Percentiles rank a stretch among this genome's conserved stretches.
These are phyloP conservation scores for Coemansia sp. DNA, from an alignment of 192 early-diverging fungal genomes.

Conservation along the genomic window DNA sequence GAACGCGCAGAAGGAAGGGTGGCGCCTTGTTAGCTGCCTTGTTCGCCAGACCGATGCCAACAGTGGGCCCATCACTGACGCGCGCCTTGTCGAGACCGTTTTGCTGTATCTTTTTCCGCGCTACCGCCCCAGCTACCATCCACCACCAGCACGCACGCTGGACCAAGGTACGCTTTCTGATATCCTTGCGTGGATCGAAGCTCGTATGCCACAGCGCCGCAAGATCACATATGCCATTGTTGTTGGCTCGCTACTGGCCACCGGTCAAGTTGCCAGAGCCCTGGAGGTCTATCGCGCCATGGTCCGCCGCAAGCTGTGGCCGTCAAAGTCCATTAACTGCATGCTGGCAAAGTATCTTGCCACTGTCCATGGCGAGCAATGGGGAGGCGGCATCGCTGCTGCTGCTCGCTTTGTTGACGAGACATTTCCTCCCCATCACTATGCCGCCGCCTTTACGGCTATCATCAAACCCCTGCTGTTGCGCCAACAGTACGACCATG, in stretches of 20 bases:
- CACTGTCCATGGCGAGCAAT: too few species aligned
- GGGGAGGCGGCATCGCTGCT: background rate
- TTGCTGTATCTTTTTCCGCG: constrained; percentile 21
- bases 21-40: constrained; percentile 29
- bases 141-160: background rate
- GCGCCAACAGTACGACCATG: constrained; percentile 6
- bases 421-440: constrained; percentile 30
- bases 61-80: constrained; percentile 3
- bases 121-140: constrained; percentile 7
- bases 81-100: constrained; percentile 28
- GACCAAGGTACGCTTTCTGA: background rate
- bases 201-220: constrained; percentile 11
- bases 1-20: constrained; percentile 19
- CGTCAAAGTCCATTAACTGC: constrained; percentile 33
- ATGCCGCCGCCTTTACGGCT: constrained; percentile 6
- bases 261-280: constrained; percentile 9
- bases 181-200: constrained; percentile 18
- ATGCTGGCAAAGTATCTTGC: constrained; percentile 30
- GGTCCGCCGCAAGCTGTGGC: constrained; percentile 17
- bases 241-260: constrained; percentile 15
- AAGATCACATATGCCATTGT: constrained; percentile 13
- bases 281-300: constrained; percentile 28
- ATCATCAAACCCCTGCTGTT: constrained; percentile 18
- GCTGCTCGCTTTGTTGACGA: constrained; percentile 13
- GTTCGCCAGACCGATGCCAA: background rate